phyloP scores from a whole-genome alignment of 78 protist genomes.

The Chrysochromulina tobinii region DNA sequence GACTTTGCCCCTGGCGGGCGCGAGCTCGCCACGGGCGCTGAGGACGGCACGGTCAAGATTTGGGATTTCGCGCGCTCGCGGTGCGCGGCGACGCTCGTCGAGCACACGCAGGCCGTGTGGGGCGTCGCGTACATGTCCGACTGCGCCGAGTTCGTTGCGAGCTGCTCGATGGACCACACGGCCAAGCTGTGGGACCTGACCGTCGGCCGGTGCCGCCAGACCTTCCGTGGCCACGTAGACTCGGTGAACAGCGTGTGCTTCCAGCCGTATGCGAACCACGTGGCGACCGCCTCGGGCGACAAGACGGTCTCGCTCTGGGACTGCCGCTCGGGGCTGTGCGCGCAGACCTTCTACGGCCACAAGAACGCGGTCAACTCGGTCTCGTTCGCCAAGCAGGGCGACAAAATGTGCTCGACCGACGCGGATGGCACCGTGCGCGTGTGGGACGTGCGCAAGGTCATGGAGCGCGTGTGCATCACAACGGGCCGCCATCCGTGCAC shows the following conservation, averaged over 20 bases:
- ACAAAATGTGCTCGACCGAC: conserved; percentile 73
- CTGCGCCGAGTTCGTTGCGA: conserved; percentile 59
- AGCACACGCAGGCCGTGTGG: conserved; percentile 86
- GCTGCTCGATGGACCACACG: conserved; percentile 79
- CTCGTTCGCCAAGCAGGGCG: conserved; percentile 49
- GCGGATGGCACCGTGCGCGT: conserved; percentile 73
- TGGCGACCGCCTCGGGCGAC: conserved; percentile 82
- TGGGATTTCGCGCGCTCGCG: conserved; percentile 71
- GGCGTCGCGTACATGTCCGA: conserved; percentile 59
- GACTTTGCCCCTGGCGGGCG: conserved; percentile 40
- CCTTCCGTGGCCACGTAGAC: conserved; percentile 90
- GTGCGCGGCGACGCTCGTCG: conserved; percentile 63
- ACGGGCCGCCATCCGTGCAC: conserved; percentile 24
- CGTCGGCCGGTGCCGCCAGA: conserved; percentile 23
- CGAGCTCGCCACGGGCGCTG: conserved; percentile 71
- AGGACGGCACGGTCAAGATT: conserved; percentile 78
- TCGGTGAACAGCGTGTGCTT: conserved; percentile 67
- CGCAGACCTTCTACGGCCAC: conserved; percentile 87
- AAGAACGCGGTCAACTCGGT: conserved; percentile 58
- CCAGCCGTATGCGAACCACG: conserved; percentile 76
- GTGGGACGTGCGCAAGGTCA: conserved; percentile 76
- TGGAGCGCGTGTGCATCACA: neutral
- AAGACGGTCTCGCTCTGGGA: conserved; percentile 91
- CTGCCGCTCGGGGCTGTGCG: conserved; percentile 62
- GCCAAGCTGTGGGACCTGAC: conserved; percentile 70